A percentile compares a stretch with the other conserved stretches of the same genome.
Evolutionary conservation across 2,329 filamentous ascomycete genomes (phyloP).

Genomic region (Exophiala spinifera): DNA sequence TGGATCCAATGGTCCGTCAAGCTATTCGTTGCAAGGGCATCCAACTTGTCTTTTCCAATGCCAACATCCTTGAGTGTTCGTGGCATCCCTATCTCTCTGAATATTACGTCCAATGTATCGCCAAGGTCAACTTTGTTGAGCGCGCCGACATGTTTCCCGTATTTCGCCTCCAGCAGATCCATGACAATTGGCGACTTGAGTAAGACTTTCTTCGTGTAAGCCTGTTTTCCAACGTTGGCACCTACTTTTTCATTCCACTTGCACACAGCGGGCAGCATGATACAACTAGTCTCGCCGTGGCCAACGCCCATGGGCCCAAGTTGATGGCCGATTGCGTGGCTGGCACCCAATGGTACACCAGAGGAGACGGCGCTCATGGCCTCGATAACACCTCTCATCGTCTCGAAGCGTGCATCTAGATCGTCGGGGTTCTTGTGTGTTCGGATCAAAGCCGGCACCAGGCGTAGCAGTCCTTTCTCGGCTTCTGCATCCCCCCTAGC

Average conservation of each 20-base stretch:
- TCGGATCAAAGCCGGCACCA: conserved; percentile 45
- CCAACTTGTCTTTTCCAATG: conserved; percentile 48
- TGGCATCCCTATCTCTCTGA: conserved; percentile 55
- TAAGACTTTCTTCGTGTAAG: conserved; percentile 40
- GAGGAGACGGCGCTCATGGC: conserved; percentile 50
- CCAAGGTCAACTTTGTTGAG: conserved; percentile 44
- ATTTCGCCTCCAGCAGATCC: conserved; percentile 35
- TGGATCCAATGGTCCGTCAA: conserved; percentile 51
- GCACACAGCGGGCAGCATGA: conserved; percentile 54
- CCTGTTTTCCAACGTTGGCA: conserved; percentile 44
- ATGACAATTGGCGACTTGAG: conserved; percentile 39
- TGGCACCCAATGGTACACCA: conserved; percentile 47
- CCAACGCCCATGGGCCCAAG: conserved; percentile 56
- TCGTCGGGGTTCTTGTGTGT: conserved; percentile 40
- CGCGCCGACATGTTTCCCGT: conserved; percentile 14
- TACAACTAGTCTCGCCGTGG: conserved; percentile 60
- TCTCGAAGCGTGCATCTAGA: conserved; percentile 45
- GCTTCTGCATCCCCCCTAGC: conserved; percentile 38
- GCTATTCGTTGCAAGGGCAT: conserved; percentile 48
- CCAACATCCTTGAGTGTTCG: conserved; percentile 51
- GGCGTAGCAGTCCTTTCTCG: conserved; percentile 38
- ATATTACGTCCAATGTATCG: conserved; percentile 51
- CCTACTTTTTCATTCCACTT: conserved; percentile 52
- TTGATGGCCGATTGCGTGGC: conserved; percentile 54
- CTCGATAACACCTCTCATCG: conserved; percentile 51